Evolutionary conservation across 352 stramenopile species (phyloP), one percentile per base, ranked within the genome.

Genomic region (Halophytophthora batemanensis): DNA sequence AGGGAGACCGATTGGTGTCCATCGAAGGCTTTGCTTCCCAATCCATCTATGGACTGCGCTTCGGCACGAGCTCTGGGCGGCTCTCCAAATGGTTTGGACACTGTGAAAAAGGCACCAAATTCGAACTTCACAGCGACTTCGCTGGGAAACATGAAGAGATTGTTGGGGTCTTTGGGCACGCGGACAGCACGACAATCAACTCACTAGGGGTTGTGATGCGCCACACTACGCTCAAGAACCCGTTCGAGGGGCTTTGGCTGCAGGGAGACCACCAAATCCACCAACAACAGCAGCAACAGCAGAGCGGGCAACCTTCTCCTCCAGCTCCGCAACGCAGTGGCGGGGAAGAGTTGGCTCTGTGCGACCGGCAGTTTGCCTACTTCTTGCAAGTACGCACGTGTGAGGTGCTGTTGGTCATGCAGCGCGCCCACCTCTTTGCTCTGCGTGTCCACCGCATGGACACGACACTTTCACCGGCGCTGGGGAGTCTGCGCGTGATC

Each of bases 11-110:
- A 52, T 59, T 92, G 17, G 55, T 86, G 22, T 59, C 50, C 1
- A 61, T 92, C 29, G 81, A 92, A 52, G 78, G 81, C 4, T 90
- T 85, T 40, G 81, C 81, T 1, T 90, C 81, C 0, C 78, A 90
- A 40, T 83, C 75, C 8, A 60, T 92, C 28, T 86, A 87, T 29
- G 78, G 69, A 0, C 45, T 92, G 1, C 74, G 81, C 21, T 86
- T 90, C 29, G 69, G 63, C 15, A 90, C 81, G 13, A 89, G 60
- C 36, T 44, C 54, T 1, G 72, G 72, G 0, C 58, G 81, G 3
- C 56, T 67, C n/a, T 92, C 81, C 2, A 90, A 86, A 48, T 92
- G 81, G 81, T 92, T 83, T 53, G 81, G 78, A 13, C 71, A 86
- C 22, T 78, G 66, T 46, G 78, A 90, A 36, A 86, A 87, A 55